Evolutionary conservation across 805 yeast species (phyloP).

Genomic region (Wickerhamiella kazuoi): DNA sequence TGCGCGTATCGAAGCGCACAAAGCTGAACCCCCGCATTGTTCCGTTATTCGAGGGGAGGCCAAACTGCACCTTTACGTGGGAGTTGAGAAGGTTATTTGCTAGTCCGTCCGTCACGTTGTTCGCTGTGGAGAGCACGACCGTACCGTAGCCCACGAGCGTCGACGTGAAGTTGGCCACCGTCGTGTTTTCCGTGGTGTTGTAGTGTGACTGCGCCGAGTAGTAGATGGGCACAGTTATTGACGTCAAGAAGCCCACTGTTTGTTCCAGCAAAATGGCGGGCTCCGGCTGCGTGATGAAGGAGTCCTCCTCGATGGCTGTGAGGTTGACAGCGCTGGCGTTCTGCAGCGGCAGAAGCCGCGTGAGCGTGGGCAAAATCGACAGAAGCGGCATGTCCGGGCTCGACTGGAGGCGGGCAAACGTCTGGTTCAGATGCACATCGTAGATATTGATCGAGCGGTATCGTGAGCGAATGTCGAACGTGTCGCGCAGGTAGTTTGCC

Average conservation of each 20-base stretch:
- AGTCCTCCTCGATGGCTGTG: conserved; percentile 1
- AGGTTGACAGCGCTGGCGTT: conserved; percentile 1
- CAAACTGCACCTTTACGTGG: not conserved
- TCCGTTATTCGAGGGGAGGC: not conserved
- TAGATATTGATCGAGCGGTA: conserved; percentile 8
- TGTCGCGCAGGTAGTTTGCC: conserved; percentile 2
- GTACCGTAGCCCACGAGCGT: conserved; percentile 10
- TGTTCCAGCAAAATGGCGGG: not conserved
- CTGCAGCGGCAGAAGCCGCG: conserved; percentile 4
- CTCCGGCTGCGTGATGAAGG: conserved; percentile 1
- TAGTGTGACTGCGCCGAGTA: not conserved
- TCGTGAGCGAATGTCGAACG: conserved; percentile 4
- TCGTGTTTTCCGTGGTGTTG: not conserved
- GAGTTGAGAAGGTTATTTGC: not conserved
- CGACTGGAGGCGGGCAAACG: conserved; percentile 3
- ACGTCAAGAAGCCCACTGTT: not conserved
- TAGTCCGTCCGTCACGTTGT: not conserved
- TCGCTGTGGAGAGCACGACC: conserved; percentile 3
- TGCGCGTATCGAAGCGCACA: not conserved
- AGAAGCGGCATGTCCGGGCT: conserved; percentile 2
- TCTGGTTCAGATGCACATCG: conserved; percentile 4
- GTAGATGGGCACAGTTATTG: conserved; percentile 2
- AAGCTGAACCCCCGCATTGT: not conserved
- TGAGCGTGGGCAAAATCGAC: conserved; percentile 4
- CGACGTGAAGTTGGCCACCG: not conserved